These are phyloP conservation scores for Leptomonas pyrrhocoris DNA, from an alignment of 208 protist genomes.

Conservation along the genomic window DNA sequence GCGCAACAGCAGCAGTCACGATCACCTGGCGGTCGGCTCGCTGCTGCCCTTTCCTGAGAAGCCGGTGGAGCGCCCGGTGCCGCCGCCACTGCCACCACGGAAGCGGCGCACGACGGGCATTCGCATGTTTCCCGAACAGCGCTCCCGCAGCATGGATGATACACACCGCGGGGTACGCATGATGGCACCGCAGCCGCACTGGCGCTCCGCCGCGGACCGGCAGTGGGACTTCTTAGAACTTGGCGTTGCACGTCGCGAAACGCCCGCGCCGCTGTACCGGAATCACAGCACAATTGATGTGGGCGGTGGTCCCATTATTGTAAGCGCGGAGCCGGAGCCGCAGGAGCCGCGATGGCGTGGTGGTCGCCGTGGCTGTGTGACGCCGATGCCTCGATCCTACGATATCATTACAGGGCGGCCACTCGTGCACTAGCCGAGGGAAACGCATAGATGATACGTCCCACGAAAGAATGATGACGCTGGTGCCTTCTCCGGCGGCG, in stretches of 20 bases:
- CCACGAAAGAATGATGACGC: too few relatives aligned
- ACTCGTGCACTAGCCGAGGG: constrained; percentile 11
- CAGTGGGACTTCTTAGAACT: constrained; percentile 53
- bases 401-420: constrained; percentile 77
- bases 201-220: constrained; percentile 48
- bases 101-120: constrained; percentile 46
- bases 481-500: too few relatives aligned
- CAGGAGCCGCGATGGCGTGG: constrained; percentile 38
- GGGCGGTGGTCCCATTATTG: constrained; percentile 15
- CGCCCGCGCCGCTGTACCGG: constrained; percentile 24
- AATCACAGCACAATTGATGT: constrained; percentile 56
- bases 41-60: constrained; percentile 58
- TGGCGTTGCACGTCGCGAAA: constrained; percentile 32
- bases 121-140: constrained; percentile 52
- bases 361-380: constrained; percentile 32
- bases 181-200: constrained; percentile 63
- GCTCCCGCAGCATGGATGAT: constrained; percentile 41
- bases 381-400: constrained; percentile 41
- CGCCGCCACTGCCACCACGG: constrained; percentile 52
- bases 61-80: constrained; percentile 37
- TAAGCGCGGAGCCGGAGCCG: not conserved
- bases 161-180: constrained; percentile 56
- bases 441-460: too few relatives aligned
- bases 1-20: constrained; percentile 18
- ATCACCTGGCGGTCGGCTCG: constrained; percentile 52